Base-by-base conservation (phyloP, 768 basidiomycete genomes). In the Serendipita sp. region DNA sequence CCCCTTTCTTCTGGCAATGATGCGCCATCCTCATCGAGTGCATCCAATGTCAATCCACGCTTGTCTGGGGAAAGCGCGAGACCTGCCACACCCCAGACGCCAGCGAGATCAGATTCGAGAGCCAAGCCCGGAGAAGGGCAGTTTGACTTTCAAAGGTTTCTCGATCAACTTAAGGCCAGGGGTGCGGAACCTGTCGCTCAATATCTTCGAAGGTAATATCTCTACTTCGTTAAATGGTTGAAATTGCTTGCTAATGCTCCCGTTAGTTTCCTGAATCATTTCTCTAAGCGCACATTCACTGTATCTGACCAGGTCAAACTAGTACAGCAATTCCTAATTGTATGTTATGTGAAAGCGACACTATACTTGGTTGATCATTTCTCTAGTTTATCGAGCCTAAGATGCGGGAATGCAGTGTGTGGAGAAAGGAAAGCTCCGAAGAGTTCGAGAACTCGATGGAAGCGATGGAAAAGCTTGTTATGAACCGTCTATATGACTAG, bases 381-480 rank as follows among this genome's bases (percentile, higher is more conserved):
- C 41, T 41, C 11, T 70, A 95, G 89, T 99, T 99, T 72, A 97
- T 99, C 69, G 78, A 87, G 0, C 78, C 75, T 38, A 89, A 88
- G 72, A 99, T 99, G 96, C 78, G 86, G 24, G 83, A 84, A 66
- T 80, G 80, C 34, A 92, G 93, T 24, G 76, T 88, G 18, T 97
- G 93, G 94, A 83, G 83, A 71, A 83, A 84, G 66, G 81, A 81
- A 0, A 79, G 85, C 2, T 86, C 91, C 24, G 75, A 77, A 3
- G 93, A 98, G 73, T 97, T 99, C 68, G 96, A 98, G 64, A 94
- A 95, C 70, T 92, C 93, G 0, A 83, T 92, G 78, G 96, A 99
- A 75, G 94, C 93, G 63, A 97, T 98, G 92, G 96, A 99, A 79
- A 99, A 99, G 74, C 81, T 99, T 4, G 96, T 99, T 69, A 98